These are phyloP conservation scores for Boehmeria nivea DNA, from an alignment of 306 rosid genomes.

Conservation along the genomic window DNA sequence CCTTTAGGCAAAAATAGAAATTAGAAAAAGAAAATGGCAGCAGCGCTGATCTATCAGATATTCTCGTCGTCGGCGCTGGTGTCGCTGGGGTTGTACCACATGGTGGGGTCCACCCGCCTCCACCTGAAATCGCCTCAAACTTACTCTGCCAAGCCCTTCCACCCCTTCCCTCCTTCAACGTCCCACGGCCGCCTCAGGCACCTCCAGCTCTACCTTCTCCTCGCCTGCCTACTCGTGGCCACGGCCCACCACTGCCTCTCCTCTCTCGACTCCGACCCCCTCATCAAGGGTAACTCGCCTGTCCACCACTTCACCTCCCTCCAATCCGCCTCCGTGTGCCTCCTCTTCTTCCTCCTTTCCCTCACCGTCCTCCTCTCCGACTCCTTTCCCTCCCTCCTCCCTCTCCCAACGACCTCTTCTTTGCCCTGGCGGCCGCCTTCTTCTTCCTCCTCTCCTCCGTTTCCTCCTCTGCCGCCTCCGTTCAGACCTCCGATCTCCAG, in stretches of 20 bases:
- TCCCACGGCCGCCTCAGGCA: constrained; percentile 48
- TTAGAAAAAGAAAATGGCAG: constrained; percentile 24
- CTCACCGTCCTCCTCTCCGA: constrained; percentile 60
- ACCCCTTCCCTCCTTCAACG: no score
- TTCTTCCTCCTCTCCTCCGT: constrained; percentile 60
- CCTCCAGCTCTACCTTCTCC: constrained; percentile 47
- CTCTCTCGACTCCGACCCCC: constrained; percentile 60
- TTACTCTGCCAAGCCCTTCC: constrained; percentile 74
- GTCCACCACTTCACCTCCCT: constrained; percentile 77
- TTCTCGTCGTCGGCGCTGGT: constrained; percentile 44
- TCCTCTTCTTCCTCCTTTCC: constrained; percentile 63
- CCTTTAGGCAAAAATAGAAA: not conserved
- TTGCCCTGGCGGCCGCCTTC: constrained; percentile 52
- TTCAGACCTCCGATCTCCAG: constrained; percentile 67
- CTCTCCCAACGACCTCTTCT: constrained; percentile 55
- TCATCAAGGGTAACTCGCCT: constrained; percentile 68
- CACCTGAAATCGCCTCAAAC: constrained; percentile 61
- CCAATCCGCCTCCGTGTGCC: constrained; percentile 55
- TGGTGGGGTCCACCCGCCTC: constrained; percentile 40
- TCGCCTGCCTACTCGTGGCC: constrained; percentile 44
- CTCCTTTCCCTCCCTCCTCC: constrained; percentile 36
- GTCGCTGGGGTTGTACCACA: constrained; percentile 62
- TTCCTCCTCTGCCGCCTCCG: constrained; percentile 43
- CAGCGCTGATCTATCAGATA: constrained; percentile 46
- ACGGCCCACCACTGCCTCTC: constrained; percentile 45